Evolutionary conservation across 306 rosid species (phyloP).

Genomic region (Casuarina cunninghamiana): DNA sequence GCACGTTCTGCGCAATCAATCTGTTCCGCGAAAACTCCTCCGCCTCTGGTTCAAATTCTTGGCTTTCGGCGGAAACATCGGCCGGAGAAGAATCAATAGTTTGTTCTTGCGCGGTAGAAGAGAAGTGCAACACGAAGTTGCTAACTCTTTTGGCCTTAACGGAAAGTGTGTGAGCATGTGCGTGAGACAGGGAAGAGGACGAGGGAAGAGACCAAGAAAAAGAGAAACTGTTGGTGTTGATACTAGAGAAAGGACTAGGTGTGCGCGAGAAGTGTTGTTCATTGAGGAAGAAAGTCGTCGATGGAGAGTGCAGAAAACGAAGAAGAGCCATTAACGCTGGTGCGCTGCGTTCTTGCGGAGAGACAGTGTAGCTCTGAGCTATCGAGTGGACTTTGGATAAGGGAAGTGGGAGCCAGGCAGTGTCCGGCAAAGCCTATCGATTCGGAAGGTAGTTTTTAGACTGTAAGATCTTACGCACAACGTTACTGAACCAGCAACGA

Average conservation of each 20-base stretch:
- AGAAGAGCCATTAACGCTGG: conserved; percentile 58
- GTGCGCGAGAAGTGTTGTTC: conserved; percentile 25
- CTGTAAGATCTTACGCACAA: background rate
- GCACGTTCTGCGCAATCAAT: conserved; percentile 84
- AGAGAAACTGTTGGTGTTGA: conserved; percentile 29
- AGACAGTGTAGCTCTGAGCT: background rate
- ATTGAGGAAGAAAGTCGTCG: conserved; percentile 28
- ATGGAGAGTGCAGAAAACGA: conserved; percentile 33
- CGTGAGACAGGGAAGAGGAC: conserved; percentile 21
- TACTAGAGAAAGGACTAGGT: conserved; percentile 26
- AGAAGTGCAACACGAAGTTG: conserved; percentile 31
- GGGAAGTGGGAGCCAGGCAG: background rate
- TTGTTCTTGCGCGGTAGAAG: conserved; percentile 55
- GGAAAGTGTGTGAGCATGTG: conserved; percentile 21
- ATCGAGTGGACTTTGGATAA: background rate
- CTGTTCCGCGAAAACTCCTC: conserved; percentile 54
- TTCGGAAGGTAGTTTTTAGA: background rate
- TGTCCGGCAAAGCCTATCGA: background rate
- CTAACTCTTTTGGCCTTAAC: conserved; percentile 26
- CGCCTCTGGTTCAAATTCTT: conserved; percentile 23
- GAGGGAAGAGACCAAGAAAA: conserved; percentile 32
- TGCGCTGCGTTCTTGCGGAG: background rate
- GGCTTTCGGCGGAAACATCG: conserved; percentile 19
- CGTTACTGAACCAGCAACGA: background rate
- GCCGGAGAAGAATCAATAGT: conserved; percentile 26